Evolutionary conservation across 352 stramenopile species (phyloP).

Genomic region (Globisporangium uncinulatum): DNA sequence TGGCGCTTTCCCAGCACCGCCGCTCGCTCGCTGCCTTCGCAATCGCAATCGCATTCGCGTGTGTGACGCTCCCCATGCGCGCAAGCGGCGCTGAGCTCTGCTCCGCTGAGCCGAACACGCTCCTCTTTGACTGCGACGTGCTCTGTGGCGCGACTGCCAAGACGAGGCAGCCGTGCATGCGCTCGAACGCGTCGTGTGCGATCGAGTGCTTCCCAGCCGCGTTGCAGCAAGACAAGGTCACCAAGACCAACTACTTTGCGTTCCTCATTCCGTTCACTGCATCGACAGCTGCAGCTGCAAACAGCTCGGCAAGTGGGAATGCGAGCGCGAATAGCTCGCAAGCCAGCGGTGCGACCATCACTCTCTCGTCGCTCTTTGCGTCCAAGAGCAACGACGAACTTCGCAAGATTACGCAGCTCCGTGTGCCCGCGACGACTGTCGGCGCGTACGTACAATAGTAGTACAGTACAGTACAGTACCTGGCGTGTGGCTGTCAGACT

Average conservation of each 20-base stretch:
- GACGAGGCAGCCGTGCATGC: not conserved
- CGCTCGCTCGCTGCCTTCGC: too few species aligned
- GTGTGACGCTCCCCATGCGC: not conserved
- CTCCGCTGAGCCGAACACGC: not conserved
- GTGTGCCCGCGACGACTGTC: not conserved
- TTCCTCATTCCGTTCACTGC: not conserved
- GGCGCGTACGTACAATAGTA: not conserved
- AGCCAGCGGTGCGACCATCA: not conserved
- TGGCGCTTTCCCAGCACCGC: too few species aligned
- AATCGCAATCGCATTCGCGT: too few species aligned
- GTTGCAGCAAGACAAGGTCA: not conserved
- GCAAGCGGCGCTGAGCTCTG: not conserved
- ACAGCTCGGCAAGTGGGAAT: not conserved
- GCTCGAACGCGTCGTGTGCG: not conserved
- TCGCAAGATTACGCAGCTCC: slow-evolving; percentile 1
- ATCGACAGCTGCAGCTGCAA: too few species aligned
- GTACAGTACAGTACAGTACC: not conserved
- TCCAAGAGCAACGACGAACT: slow-evolving; percentile 4
- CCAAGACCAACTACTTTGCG: slow-evolving; percentile 2
- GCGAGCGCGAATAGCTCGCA: not conserved
- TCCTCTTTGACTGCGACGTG: not conserved
- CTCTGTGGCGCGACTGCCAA: not conserved
- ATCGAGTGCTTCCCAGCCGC: not conserved
- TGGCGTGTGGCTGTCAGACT: not conserved
- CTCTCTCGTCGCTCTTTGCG: not conserved